Evolutionary conservation across 306 rosid species (phyloP), one percentile per base, ranked within the genome.

Genomic region (Cicer cuneatum): DNA sequence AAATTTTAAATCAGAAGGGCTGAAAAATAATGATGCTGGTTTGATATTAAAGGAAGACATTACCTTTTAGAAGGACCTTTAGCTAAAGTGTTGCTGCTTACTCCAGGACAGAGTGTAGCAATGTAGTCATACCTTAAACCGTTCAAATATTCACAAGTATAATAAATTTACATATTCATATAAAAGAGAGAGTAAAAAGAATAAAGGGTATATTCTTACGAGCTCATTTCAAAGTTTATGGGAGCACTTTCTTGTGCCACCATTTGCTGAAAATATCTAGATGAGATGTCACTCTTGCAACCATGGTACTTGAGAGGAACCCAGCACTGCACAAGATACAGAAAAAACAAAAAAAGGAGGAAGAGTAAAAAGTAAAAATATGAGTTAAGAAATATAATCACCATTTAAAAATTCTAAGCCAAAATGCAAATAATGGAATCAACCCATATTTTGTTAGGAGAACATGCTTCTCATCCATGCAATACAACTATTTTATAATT

Each of bases 301-400:
- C 89, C 80, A 86, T 94, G 96, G 81, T 90, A 91, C 88, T 85
- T 83, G 47, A 89, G 98, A 72, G 97, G 85, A 87, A 91, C 77
- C 96, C 93, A 94, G 41, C 66, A 11, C 98, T 94, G 80, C 65
- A 82, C 61, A 79, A 62, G 65, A 78, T 43, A 73, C 45, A 41
- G 74, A 77, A 70, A 69, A 72, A 57, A 15, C 21, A 39, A 54
- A 21, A 75, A 72, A 58, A 19, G 60, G 53, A 58, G 10, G 13
- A 10, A 15, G 41, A 37, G 24, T 21, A 54, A 10, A 61, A 14
- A 14, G 39, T 24, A 16, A 47, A 69, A 41, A 42, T 2, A 2
- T 1, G 14, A 58, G 6, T 39, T 21, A 45, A 45, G 42, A 62
- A 72, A 68, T 11, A 52, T 69, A 75, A 68, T 74, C 51, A 63